Evolutionary conservation across 1,139 yeast genomes (phyloP), one percentile per base, ranked within the genome.

Genomic region (Yamadazyma taylorii): DNA sequence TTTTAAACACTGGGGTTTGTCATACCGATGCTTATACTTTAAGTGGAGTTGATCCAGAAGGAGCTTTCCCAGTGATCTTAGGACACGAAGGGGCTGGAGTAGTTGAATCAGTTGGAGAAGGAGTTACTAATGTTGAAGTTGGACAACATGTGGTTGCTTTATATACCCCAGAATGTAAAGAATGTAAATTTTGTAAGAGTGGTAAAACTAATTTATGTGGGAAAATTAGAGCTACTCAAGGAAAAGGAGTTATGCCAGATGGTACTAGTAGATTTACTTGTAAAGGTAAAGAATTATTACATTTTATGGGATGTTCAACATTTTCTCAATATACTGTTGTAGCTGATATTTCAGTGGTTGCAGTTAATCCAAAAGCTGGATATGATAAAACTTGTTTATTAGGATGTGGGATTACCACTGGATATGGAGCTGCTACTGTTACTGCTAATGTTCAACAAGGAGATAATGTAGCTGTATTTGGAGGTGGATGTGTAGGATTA

Each of bases 51-150:
- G 98, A 92, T 64, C 95, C 97, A 40, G 98, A 94, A 69, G 98
- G 97, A 52, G 87, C 85, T 16, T 90, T 89, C 78, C 97, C 97
- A 24, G 84, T 78, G 32, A 68, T 92, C 44, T 77, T 92, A 56
- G 97, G 98, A 45, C 97, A 92, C 63, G 97, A 90, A 66, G 97
- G 97, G 66, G 95, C 97, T 30, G 97, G 97, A 58, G 73, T 88
- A 46, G 97, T 90, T 32, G 97, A 88, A 69, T 78, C 88, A 37
- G 75, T 90, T 30, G 97, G 97, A 53, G 95, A 86, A 60, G 96
- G 90, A 46, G 97, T 90, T 42, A 82, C 90, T 50, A 79, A 66
- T 53, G 96, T 89, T 52, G 85, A 70, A 67, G 81, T 74, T 30
- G 97, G 97, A 52, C 97, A 90, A 63, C 85, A 81, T 51, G 97